A percentile compares a stretch with the other conserved stretches of the same genome.
These are phyloP conservation scores for Daedaleopsis sinensis DNA, from an alignment of 768 basidiomycete genomes.

Conservation along the genomic window DNA sequence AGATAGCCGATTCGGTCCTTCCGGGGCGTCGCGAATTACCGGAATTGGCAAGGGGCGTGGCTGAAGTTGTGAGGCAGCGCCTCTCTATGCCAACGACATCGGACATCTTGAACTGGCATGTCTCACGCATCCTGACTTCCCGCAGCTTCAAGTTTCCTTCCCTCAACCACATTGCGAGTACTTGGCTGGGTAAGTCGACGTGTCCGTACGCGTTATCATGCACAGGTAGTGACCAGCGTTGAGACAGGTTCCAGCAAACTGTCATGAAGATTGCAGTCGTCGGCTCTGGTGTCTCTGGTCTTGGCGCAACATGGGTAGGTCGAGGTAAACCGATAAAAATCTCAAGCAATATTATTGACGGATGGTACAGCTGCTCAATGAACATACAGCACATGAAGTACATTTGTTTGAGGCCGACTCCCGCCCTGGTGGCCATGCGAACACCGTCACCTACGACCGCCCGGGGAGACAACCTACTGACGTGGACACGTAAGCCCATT, in stretches of 20 bases:
- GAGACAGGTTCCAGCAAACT: no score
- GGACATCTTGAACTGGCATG: no score
- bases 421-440: slow-evolving; percentile 75
- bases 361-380: slow-evolving; percentile 60
- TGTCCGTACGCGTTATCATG: no score
- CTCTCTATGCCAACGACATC: slow-evolving; percentile 17
- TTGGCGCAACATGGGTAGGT: slow-evolving; percentile 74
- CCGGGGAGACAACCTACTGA: slow-evolving; percentile 44
- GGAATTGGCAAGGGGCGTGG: neutral
- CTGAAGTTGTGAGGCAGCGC: neutral
- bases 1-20: no score
- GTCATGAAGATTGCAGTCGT: slow-evolving; percentile 60
- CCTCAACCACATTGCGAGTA: neutral
- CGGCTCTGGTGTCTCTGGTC: slow-evolving; percentile 79
- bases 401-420: slow-evolving; percentile 72
- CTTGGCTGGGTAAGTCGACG: no score
- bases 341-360: neutral
- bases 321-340: neutral
- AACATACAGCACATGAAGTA: slow-evolving; percentile 73
- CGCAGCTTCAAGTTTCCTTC: neutral
- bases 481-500: slow-evolving; percentile 67
- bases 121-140: neutral
- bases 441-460: slow-evolving; percentile 62
- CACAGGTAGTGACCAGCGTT: no score
- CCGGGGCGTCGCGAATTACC: neutral